phyloP scores from a whole-genome alignment of 176 grass and related monocot genomes.

The Zoysia japonica region DNA sequence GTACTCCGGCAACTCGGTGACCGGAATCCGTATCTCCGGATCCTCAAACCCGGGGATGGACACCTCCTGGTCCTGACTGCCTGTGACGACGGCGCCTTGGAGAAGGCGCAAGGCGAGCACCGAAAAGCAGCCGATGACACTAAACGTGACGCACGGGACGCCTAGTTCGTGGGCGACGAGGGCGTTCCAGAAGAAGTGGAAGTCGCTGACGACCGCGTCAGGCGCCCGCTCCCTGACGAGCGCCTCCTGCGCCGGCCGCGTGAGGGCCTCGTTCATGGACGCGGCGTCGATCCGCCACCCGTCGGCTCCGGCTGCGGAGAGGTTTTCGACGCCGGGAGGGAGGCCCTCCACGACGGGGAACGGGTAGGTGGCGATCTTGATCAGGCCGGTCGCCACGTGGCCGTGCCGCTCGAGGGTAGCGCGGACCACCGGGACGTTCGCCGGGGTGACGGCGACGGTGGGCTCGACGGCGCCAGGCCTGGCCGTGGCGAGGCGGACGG shows the following conservation, averaged over 20 bases:
- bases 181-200: conserved; percentile 27
- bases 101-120: neutral
- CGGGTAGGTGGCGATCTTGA: conserved; percentile 19
- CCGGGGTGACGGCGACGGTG: conserved; percentile 36
- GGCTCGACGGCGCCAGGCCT: neutral
- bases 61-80: neutral
- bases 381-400: neutral
- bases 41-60: neutral
- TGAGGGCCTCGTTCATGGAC: neutral
- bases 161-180: neutral
- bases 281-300: neutral
- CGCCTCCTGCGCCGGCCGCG: neutral
- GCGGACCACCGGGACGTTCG: conserved; percentile 8
- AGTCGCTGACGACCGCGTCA: conserved; percentile 28
- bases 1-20: conserved; percentile 16
- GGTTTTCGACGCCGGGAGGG: conserved; percentile 36
- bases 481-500: conserved; percentile 8
- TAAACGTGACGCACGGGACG: conserved; percentile 21
- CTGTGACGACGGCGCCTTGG: too few species aligned
- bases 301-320: neutral
- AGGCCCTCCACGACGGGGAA: conserved; percentile 39
- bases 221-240: conserved; percentile 21
- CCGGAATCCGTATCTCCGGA: conserved; percentile 4
- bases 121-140: conserved; percentile 20
- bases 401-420: neutral